phyloP scores from a whole-genome alignment of 495 filamentous ascomycete genomes.

The Cercophora samala region DNA sequence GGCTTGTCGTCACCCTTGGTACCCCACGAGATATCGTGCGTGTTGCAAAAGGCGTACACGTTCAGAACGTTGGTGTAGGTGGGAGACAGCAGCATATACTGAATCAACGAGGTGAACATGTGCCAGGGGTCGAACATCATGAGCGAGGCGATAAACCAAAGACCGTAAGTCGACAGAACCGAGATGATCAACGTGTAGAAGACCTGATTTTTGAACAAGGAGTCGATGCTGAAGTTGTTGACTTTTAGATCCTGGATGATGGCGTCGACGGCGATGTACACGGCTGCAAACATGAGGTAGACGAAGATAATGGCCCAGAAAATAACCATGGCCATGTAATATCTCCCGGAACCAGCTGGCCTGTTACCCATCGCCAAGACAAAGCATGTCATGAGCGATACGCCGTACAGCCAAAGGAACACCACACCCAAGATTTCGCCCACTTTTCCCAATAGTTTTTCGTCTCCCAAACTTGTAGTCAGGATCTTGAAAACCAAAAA shows the following conservation, averaged over 20 bases:
- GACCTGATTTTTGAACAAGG: slow-evolving; percentile 78
- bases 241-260: slow-evolving; percentile 64
- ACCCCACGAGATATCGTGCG: slow-evolving; percentile 99
- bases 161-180: slow-evolving; percentile 83
- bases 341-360: slow-evolving; percentile 86
- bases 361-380: slow-evolving; percentile 92
- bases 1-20: slow-evolving; percentile 98
- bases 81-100: slow-evolving; percentile 96
- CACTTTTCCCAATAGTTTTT: slow-evolving; percentile 63
- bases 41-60: slow-evolving; percentile 99
- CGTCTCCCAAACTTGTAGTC: slow-evolving; percentile 73
- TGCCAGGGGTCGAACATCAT: slow-evolving; percentile 99
- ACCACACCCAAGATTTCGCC: slow-evolving; percentile 81
- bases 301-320: slow-evolving; percentile 97
- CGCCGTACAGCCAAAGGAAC: slow-evolving; percentile 95
- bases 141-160: slow-evolving; percentile 89
- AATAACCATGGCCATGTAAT: slow-evolving; percentile 94
- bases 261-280: slow-evolving; percentile 90
- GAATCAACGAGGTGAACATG: slow-evolving; percentile 92
- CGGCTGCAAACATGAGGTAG: slow-evolving; percentile 89
- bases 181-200: slow-evolving; percentile 95
- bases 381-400: slow-evolving; percentile 89
- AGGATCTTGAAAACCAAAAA: slow-evolving; percentile 98
- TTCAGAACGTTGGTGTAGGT: slow-evolving; percentile 99
- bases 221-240: slow-evolving; percentile 58